phyloP scores from a whole-genome alignment of 495 filamentous ascomycete genomes.

The Cercophora samala region DNA sequence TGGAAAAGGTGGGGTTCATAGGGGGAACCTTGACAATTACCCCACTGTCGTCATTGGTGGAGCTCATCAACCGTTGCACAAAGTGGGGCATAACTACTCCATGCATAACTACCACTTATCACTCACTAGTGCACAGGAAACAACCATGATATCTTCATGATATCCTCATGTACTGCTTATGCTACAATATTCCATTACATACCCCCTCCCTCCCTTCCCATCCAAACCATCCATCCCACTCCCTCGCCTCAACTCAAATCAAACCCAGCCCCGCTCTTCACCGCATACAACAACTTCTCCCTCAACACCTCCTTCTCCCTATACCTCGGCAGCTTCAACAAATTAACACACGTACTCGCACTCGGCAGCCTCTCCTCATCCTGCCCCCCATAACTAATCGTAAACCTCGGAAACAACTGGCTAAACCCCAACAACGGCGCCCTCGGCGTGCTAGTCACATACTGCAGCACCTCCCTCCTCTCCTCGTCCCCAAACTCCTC shows the following conservation, averaged over 20 bases:
- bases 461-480: constrained; percentile 83
- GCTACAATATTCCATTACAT: neutral
- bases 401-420: constrained; percentile 80
- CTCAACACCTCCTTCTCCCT: constrained; percentile 56
- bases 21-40: too few relatives aligned
- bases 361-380: constrained; percentile 82
- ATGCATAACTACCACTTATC: too few relatives aligned
- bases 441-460: constrained; percentile 89
- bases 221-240: neutral
- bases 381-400: constrained; percentile 79
- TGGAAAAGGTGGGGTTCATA: neutral
- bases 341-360: constrained; percentile 94
- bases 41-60: constrained; percentile 25
- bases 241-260: constrained; percentile 65
- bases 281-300: constrained; percentile 83
- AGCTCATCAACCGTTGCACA: neutral
- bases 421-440: constrained; percentile 91
- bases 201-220: neutral
- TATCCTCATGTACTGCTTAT: neutral
- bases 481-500: constrained; percentile 66
- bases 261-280: constrained; percentile 90
- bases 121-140: too few relatives aligned
- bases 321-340: constrained; percentile 91
- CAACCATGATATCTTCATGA: neutral
- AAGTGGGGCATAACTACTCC: too few relatives aligned